Evolutionary conservation across 2,329 filamentous ascomycete species (phyloP), one percentile per base, ranked within the genome.

Genomic region (Dendrostoma leiphaemia): DNA sequence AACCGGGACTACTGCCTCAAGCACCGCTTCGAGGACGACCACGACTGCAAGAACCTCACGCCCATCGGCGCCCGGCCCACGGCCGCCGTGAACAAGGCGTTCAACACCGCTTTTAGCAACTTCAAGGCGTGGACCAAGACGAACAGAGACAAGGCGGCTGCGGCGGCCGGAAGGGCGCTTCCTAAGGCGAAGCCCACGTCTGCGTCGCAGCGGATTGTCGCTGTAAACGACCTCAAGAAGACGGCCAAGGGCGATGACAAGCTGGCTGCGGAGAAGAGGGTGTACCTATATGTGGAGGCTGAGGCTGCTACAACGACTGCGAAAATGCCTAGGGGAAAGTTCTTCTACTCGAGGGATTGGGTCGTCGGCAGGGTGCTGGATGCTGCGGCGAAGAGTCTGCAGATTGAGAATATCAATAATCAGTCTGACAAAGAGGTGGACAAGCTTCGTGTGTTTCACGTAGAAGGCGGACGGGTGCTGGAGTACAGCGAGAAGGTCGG

Each of bases 281-380:
- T 99, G 2, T 97, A 97, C 67, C 67, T 99, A 1, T 86, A 89
- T 66, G 90, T 97, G 17, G 93, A 97, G 68, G 94, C 93, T 0
- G 91, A 92, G 64, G 89, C 90, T 9, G 89, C 90, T 64, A 95
- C 91, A 0, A 87, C 91, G 2, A 89, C 85, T 49, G 84, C 89
- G 6, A 96, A 96, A 69, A 85, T 89, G 40, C 91, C 92, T 4
- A 88, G 84, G 64, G 89, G 89, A 7, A 84, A 88, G 57, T 91
- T 93, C 70, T 95, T 85, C 69, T 95, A 89, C 68, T 86, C 82
- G 57, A 81, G 81, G 62, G 89, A 96, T 55, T 97, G 91, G 91
- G 93, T 88, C n/a, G 82, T 97, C 1, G 94, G 94, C 0, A 77
- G 91, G 45, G 79, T 94, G 19, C 72, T 96, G 50, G 91, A 96